Base-by-base conservation (phyloP, 2,329 filamentous ascomycete species). In the Diaporthe vexans region DNA sequence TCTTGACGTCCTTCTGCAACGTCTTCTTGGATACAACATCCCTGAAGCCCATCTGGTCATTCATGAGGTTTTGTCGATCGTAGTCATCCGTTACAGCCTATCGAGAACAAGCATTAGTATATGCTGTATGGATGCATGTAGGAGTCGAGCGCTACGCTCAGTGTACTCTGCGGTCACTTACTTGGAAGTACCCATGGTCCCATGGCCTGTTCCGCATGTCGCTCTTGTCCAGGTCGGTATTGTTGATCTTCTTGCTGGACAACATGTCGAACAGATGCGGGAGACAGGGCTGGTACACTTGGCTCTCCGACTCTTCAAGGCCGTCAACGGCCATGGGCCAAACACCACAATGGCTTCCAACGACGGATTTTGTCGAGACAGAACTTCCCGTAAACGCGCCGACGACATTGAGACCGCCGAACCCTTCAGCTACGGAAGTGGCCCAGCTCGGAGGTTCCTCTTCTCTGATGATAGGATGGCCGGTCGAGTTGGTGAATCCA, bases 211-310 rank as follows among this genome's bases (percentile, higher is more conserved):
- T 68, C 6, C 77, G 77, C 58, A 78, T 83, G 37, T 76, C 79
- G 8, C 75, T 71, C 2, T 72, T 73, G 7, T 70, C 58, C 8
- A 52, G 33, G 4, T 37, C n/a, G 2, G 74, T 71, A 0, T 77
- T 40, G 2, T 72, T 37, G 1, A 65, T 74, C 21, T 78, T 77
- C 4, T 81, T 70, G 1, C 75, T 33, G 61, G 83, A 84, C 71
- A 85, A 73, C 19, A 80, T 79, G 10, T 84, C 78, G 7, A 84
- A 77, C n/a, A 84, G 76, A 5, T 84, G 85, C 0, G 86, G 82
- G 65, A 87, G 73, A 58, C 85, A 87, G 0, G 85, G 85, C 56
- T 86, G 84, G 74, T 86, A 86, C 29, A 86, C 78, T 68, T 86
- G 82, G 33, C 85, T 80, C 5, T 80, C 76, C 68, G 82, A 83